Evolutionary conservation across 2,329 filamentous ascomycete species (phyloP).

Genomic region (Fusarium verrucosum): DNA sequence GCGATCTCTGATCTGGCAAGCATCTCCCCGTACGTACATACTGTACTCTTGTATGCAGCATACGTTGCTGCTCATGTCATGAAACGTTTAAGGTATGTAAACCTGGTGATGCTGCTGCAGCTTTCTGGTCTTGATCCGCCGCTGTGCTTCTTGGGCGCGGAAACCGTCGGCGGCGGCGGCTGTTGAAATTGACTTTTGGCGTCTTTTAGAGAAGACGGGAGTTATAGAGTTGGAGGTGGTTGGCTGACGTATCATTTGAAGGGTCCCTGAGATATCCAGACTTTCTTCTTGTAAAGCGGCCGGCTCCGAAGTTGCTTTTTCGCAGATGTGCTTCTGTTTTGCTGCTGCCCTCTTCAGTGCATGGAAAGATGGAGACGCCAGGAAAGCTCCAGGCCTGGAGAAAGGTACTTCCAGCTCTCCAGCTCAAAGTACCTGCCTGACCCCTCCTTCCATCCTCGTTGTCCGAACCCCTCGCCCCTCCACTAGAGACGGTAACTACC

Average conservation of each 20-base stretch:
- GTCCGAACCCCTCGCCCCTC: constrained; percentile 13
- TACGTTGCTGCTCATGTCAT: neutral
- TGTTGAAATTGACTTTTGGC: constrained; percentile 35
- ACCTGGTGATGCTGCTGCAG: neutral
- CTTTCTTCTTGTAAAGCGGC: constrained; percentile 7
- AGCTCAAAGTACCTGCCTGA: constrained; percentile 6
- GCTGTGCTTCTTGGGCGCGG: neutral
- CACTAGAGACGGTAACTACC: constrained; percentile 10
- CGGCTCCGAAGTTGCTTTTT: constrained; percentile 1
- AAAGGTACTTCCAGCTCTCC: neutral
- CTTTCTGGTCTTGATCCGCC: neutral
- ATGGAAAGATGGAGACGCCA: constrained; percentile 4
- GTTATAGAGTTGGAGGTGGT: constrained; percentile 18
- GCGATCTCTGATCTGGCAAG: neutral
- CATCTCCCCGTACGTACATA: neutral
- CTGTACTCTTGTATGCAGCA: neutral
- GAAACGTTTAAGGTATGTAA: neutral
- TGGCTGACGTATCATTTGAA: constrained; percentile 10
- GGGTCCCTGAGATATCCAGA: neutral
- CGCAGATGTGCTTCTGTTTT: constrained; percentile 6
- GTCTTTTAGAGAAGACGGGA: constrained; percentile 6
- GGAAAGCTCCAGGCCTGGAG: neutral
- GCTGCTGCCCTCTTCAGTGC: neutral
- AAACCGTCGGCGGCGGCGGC: constrained; percentile 15
- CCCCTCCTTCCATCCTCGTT: neutral